These are phyloP conservation scores for Yamadazyma oceani DNA, from an alignment of 1,139 yeast species.

Conservation along the genomic window DNA sequence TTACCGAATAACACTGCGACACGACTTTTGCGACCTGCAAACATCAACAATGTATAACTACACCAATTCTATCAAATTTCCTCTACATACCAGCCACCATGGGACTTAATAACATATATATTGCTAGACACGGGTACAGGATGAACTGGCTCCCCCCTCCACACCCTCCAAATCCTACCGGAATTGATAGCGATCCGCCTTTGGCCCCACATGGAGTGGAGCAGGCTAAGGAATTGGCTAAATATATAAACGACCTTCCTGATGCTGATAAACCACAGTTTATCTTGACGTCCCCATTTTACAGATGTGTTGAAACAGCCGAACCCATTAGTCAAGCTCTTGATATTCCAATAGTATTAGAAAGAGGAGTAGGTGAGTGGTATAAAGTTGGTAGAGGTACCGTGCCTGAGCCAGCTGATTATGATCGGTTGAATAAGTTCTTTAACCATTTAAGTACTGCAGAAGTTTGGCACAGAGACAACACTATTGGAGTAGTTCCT, in stretches of 20 bases:
- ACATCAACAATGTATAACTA: neutral
- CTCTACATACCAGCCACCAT: conserved; percentile 24
- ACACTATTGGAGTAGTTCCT: conserved; percentile 52
- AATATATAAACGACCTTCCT: conserved; percentile 39
- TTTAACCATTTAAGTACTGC: conserved; percentile 48
- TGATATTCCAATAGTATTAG: conserved; percentile 58
- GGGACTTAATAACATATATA: conserved; percentile 47
- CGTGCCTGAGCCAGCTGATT: conserved; percentile 61
- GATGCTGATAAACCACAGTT: conserved; percentile 55
- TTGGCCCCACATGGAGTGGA: conserved; percentile 77
- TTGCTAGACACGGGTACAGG: conserved; percentile 74
- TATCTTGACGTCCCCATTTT: conserved; percentile 79
- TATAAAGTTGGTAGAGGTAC: conserved; percentile 53
- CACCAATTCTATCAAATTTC: neutral
- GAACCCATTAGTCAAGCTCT: conserved; percentile 61
- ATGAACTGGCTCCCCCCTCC: conserved; percentile 83
- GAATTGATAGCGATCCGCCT: conserved; percentile 79
- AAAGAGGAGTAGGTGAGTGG: conserved; percentile 77
- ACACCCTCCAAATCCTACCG: conserved; percentile 74
- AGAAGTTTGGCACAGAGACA: conserved; percentile 44
- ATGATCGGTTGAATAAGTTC: conserved; percentile 44
- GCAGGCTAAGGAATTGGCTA: conserved; percentile 75
- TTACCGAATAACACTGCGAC: neutral
- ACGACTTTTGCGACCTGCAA: neutral
- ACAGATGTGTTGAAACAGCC: conserved; percentile 84